Evolutionary conservation across 768 basidiomycete genomes (phyloP), one percentile per base, ranked within the genome.

Genomic region (Sarcodon aspratus): DNA sequence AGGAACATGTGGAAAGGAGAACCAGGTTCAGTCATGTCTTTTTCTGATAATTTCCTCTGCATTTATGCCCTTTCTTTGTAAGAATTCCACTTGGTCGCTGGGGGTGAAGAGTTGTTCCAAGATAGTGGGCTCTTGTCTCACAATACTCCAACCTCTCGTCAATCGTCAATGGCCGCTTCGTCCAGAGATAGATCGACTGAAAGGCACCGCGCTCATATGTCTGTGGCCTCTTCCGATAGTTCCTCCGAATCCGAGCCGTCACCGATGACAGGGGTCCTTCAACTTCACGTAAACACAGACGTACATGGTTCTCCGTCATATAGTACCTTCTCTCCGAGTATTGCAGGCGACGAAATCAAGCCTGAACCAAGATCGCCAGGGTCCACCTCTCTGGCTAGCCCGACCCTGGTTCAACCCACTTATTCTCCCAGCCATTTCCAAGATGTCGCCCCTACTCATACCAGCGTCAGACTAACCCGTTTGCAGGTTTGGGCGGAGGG

Each of bases 1-100:
- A 70, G 85, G 46, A 89, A 89, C 60, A 89, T 89, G 86, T 88
- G 85, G 85, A 87, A 87, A 62, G 86, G 85, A 18, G 78, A 84
- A 51, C 73, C 80, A 69, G 81, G 86, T 84, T 50, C 8, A 33
- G 69, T 55, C 13, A 31, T n/a, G 36, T 35, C 34, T 7, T 46
- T 44, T 1, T 56, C 35, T 36, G 43, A 45, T 33, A 51, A n/a
- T 34, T 11, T 31, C 15, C 0, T 44, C 11, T 34, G 31, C 11
- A 49, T 57, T 48, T 55, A 15, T 37, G 44, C 47, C 46, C 17
- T 56, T 56, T 31, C 57, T 50, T 47, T 34, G 38, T 1, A 57
- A 86, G 85, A 86, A 57, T 87, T 79, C 58, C 77, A 82, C 58
- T 75, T 88, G 46, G 85, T 88, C 51, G 85, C 85, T 8, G 85